phyloP scores from a whole-genome alignment of 108 stramenopile species.

The Schizochytrium sp. region DNA sequence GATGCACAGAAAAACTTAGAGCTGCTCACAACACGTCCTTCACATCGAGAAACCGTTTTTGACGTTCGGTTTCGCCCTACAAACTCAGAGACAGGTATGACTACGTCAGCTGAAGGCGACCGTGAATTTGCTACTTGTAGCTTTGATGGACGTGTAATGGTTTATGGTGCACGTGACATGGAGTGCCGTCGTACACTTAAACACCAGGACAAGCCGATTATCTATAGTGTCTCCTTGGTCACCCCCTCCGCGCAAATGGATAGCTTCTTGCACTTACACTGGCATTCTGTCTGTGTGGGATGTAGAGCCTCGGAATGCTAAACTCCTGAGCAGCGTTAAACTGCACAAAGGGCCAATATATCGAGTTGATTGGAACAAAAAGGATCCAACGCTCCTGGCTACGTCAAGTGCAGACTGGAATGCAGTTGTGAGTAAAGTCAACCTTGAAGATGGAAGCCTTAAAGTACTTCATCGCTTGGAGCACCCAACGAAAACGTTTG shows the following conservation, averaged over 20 bases:
- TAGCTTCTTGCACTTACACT: not conserved
- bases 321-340: not conserved
- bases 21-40: constrained; percentile 14
- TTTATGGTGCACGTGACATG: not conserved
- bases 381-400: not conserved
- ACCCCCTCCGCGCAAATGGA: not conserved
- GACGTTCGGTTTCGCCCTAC: constrained; percentile 35
- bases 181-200: constrained; percentile 14
- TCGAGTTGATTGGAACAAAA: constrained; percentile 33
- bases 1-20: not conserved
- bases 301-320: not conserved
- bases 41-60: constrained; percentile 56
- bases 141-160: constrained; percentile 3
- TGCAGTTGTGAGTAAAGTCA: not conserved
- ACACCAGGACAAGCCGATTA: constrained; percentile 28
- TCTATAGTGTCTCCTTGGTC: constrained; percentile 19
- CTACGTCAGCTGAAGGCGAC: not conserved
- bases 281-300: constrained; percentile 14
- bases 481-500: constrained; percentile 43
- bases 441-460: constrained; percentile 22
- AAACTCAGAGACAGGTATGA: not conserved
- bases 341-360: constrained; percentile 28
- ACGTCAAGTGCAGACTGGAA: not conserved
- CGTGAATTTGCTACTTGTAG: constrained; percentile 29
- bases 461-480: constrained; percentile 7